These are phyloP conservation scores for Cytospora schulzeri DNA, from an alignment of 2,329 filamentous ascomycete species.

Conservation along the genomic window DNA sequence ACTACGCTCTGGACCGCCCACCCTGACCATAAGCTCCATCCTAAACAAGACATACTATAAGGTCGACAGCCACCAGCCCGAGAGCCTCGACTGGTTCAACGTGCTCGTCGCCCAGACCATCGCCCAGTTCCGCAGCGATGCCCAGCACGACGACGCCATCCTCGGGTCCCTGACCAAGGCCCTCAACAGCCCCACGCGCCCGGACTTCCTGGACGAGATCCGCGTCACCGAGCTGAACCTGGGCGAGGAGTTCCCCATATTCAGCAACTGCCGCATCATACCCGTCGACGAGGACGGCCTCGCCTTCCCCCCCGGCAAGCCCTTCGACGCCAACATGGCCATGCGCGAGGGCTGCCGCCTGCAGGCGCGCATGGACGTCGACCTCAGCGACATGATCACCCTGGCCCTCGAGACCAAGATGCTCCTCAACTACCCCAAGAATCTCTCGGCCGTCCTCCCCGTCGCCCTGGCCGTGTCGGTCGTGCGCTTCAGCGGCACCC, in stretches of 20 bases:
- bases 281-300: constrained; percentile 81
- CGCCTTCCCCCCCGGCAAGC: constrained; percentile 52
- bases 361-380: constrained; percentile 95
- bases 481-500: constrained; percentile 89
- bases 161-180: constrained; percentile 81
- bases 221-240: constrained; percentile 90
- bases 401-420: constrained; percentile 93
- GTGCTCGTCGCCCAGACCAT: constrained; percentile 96
- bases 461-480: constrained; percentile 91
- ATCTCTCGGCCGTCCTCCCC: constrained; percentile 82
- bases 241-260: constrained; percentile 97
- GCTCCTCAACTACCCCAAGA: constrained; percentile 91
- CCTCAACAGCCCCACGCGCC: constrained; percentile 83
- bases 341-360: constrained; percentile 70
- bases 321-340: constrained; percentile 55
- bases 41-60: constrained; percentile 98
- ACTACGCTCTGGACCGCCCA: constrained; percentile 66
- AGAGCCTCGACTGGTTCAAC: constrained; percentile 98
- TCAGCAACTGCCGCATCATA: constrained; percentile 96
- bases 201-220: constrained; percentile 92
- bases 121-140: constrained; percentile 90
- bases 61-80: constrained; percentile 90
- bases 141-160: constrained; percentile 88
- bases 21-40: constrained; percentile 89
- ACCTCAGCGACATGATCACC: constrained; percentile 93